phyloP scores from a whole-genome alignment of 2,329 filamentous ascomycete species.

The Hawksworthiomyces lignivorus region DNA sequence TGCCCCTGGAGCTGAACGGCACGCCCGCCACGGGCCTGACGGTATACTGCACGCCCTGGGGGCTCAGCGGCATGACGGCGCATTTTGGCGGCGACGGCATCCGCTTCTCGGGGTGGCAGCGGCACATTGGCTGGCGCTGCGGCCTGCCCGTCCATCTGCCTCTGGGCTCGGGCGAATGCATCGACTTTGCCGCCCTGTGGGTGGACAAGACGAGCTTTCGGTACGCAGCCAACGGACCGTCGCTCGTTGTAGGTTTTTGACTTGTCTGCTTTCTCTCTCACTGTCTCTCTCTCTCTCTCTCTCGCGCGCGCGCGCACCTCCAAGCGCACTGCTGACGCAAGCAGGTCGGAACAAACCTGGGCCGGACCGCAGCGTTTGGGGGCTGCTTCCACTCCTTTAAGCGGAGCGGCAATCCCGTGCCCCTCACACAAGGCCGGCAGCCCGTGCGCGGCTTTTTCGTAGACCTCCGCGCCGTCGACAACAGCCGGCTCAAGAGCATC shows the following conservation, averaged over 20 bases:
- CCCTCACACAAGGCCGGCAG: neutral
- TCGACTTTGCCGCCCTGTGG: conserved; percentile 3
- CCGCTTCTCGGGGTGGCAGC: conserved; percentile 1
- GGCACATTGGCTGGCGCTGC: conserved; percentile 6
- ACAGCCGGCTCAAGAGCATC: conserved; percentile 4
- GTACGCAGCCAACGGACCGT: neutral
- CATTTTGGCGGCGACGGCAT: conserved; percentile 9
- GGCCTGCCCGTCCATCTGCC: conserved; percentile 4
- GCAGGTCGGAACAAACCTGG: neutral
- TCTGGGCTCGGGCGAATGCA: conserved; percentile 1
- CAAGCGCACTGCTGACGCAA: neutral
- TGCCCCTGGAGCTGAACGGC: conserved; percentile 3
- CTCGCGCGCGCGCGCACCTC: too few species aligned
- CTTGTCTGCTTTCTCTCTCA: neutral
- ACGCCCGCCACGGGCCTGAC: conserved; percentile 3
- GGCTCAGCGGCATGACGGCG: conserved; percentile 6
- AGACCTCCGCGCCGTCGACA: neutral
- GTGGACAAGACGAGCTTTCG: neutral
- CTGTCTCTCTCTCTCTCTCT: neutral
- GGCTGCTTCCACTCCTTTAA: neutral
- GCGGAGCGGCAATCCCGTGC: neutral
- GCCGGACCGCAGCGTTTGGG: neutral
- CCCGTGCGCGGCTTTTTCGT: conserved; percentile 2
- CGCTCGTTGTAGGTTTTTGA: conserved; percentile 1
- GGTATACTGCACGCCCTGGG: neutral